Evolutionary conservation across 2,329 filamentous ascomycete genomes (phyloP).

Genomic region (Curvularia hawaiiensis): DNA sequence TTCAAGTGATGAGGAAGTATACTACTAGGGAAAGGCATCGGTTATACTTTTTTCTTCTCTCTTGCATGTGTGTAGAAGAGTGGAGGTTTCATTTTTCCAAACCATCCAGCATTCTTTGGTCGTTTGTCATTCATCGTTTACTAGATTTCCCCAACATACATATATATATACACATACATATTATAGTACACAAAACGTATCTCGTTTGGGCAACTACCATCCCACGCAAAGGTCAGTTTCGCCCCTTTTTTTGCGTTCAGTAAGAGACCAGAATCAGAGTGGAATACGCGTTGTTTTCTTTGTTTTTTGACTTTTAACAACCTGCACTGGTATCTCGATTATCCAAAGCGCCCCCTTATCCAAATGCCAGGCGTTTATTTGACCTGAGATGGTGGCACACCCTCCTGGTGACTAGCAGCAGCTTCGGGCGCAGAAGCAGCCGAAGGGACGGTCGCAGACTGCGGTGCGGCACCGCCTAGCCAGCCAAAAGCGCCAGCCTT

Average conservation of each 20-base stretch:
- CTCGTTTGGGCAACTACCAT: neutral
- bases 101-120: neutral
- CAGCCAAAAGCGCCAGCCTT: slow-evolving; percentile 57
- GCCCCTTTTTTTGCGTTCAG: neutral
- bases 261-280: slow-evolving; percentile 4
- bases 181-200: neutral
- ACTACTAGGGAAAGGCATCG: no score
- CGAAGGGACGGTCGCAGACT: slow-evolving; percentile 21
- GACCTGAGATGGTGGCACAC: slow-evolving; percentile 17
- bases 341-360: neutral
- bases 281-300: slow-evolving; percentile 7
- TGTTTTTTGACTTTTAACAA: neutral
- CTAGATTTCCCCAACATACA: neutral
- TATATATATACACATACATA: neutral
- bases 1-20: neutral
- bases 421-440: slow-evolving; percentile 26
- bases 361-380: slow-evolving; percentile 15
- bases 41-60: no score
- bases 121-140: neutral
- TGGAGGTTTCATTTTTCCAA: neutral
- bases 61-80: neutral
- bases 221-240: neutral
- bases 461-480: slow-evolving; percentile 27
- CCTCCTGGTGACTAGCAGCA: slow-evolving; percentile 20
- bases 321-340: slow-evolving; percentile 11